These are phyloP conservation scores for Gardenia jasminoides DNA, from an alignment of 257 asterid species.

Conservation along the genomic window DNA sequence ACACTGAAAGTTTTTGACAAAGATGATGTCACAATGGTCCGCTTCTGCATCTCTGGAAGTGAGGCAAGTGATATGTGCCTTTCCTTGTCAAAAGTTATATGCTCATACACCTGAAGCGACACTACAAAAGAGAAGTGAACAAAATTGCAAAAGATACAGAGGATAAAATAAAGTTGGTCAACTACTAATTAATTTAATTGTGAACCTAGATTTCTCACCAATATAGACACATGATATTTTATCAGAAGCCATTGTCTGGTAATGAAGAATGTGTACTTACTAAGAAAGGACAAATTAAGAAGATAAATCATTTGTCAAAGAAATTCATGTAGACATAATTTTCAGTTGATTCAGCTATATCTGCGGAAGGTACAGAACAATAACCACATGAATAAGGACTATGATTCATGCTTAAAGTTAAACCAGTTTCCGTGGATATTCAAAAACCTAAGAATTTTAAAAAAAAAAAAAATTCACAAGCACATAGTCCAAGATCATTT, in stretches of 20 bases:
- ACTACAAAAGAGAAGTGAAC: neutral
- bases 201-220: neutral
- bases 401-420: neutral
- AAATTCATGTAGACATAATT: neutral
- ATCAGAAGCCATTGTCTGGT: neutral
- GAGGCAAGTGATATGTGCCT: constrained; percentile 72
- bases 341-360: neutral
- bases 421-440: neutral
- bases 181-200: neutral
- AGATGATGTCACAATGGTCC: constrained; percentile 83
- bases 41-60: constrained; percentile 74
- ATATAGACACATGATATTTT: neutral
- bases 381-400: neutral
- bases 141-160: neutral
- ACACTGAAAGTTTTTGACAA: constrained; percentile 81
- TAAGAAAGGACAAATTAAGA: neutral
- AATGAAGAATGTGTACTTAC: neutral
- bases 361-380: neutral
- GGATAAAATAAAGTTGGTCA: neutral
- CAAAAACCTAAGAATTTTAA: neutral
- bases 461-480: neutral
- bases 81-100: constrained; percentile 64
- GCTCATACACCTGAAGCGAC: constrained; percentile 71
- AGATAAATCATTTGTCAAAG: neutral
- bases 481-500: too few relatives aligned